A percentile compares a stretch with the other conserved stretches of the same genome.
Conservation (phyloP, 1,284 basidiomycete species). For the Abortiporus biennis region DNA sequence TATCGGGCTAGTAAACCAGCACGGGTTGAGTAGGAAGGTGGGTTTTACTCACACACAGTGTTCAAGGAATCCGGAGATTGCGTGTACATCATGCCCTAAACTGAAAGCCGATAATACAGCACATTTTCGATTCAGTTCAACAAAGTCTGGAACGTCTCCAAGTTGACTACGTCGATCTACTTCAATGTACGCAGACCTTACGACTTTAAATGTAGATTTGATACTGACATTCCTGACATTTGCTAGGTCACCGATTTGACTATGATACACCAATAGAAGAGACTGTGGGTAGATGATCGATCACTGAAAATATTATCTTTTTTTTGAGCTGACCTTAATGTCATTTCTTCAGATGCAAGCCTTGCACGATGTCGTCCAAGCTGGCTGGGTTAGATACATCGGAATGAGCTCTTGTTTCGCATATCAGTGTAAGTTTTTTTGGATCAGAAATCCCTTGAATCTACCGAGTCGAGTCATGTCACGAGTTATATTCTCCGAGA, state of each 20-base stretch:
- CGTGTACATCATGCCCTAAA: too few relatives aligned
- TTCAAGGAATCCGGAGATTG: slow-evolving; percentile 11
- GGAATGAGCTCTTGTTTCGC: slow-evolving; percentile 31
- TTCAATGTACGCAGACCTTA: slow-evolving; percentile 22
- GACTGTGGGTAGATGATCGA: too few relatives aligned
- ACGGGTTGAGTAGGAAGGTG: slow-evolving; percentile 33
- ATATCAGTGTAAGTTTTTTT: slow-evolving; percentile 27
- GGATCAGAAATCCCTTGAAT: not conserved
- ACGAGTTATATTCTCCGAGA: not conserved
- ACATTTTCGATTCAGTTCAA: slow-evolving; percentile 40
- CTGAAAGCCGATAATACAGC: slow-evolving; percentile 25
- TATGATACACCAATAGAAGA: slow-evolving; percentile 24
- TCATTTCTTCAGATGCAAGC: slow-evolving; percentile 15
- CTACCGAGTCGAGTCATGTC: too few relatives aligned
- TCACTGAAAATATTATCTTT: too few relatives aligned
- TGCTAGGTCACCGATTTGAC: slow-evolving; percentile 22
- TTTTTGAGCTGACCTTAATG: not conserved
- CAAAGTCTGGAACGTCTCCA: slow-evolving; percentile 33
- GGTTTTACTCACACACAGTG: not conserved
- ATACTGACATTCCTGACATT: not conserved
- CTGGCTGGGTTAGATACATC: slow-evolving; percentile 28
- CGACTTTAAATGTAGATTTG: not conserved
- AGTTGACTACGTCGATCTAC: slow-evolving; percentile 39
- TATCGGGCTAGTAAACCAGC: slow-evolving; percentile 30
- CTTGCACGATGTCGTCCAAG: slow-evolving; percentile 14